Conservation (phyloP, 805 yeast genomes). For the Candida boidinii region DNA sequence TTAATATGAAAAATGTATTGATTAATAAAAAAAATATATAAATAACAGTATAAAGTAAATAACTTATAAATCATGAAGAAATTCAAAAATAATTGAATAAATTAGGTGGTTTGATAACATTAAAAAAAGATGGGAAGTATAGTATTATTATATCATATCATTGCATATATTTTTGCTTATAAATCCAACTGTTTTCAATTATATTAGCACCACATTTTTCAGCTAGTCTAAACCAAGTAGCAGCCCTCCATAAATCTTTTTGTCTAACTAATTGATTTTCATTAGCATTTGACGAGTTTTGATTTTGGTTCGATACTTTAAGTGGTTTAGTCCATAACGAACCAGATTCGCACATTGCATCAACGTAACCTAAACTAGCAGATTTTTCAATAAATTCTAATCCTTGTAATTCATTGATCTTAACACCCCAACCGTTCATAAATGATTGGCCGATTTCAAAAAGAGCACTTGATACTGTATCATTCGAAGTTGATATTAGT, state of each 20-base stretch:
- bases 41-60: too few relatives aligned
- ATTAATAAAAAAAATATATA: too few relatives aligned
- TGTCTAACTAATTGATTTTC: slow-evolving; percentile 41
- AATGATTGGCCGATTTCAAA: slow-evolving; percentile 56
- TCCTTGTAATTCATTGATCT: slow-evolving; percentile 47
- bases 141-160: too few relatives aligned
- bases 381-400: slow-evolving; percentile 53
- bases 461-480: slow-evolving; percentile 36
- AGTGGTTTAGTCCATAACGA: slow-evolving; percentile 51
- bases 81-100: too few relatives aligned
- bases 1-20: too few relatives aligned
- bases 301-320: too few relatives aligned
- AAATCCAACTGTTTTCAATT: slow-evolving; percentile 69
- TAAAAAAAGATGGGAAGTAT: too few relatives aligned
- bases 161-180: slow-evolving; percentile 60
- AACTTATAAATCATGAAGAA: too few relatives aligned
- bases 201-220: slow-evolving; percentile 52
- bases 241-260: slow-evolving; percentile 53
- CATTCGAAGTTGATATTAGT: slow-evolving; percentile 25
- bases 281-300: too few relatives aligned
- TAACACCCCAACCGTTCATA: slow-evolving; percentile 47
- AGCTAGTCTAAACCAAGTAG: slow-evolving; percentile 62
- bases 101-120: too few relatives aligned
- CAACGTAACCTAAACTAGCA: slow-evolving; percentile 58
- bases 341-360: slow-evolving; percentile 65